phyloP scores from a whole-genome alignment of 768 basidiomycete species.

The Suillus alpinus region DNA sequence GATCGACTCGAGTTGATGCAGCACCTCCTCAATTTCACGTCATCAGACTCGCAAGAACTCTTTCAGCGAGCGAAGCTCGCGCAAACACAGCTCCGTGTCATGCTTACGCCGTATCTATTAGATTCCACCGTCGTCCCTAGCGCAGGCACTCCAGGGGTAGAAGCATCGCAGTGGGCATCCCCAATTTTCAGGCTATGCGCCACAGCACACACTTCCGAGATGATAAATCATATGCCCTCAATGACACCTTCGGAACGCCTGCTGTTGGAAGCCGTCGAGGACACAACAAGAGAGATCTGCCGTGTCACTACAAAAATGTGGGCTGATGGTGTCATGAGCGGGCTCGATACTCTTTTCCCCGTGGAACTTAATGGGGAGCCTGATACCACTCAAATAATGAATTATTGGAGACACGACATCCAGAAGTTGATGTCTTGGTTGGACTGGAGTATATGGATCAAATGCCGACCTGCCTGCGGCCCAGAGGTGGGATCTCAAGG shows the following conservation, averaged over 20 bases:
- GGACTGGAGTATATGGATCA: slow-evolving; percentile 23
- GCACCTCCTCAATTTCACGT: slow-evolving; percentile 30
- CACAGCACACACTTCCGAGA: slow-evolving; percentile 9
- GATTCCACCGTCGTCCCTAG: slow-evolving; percentile 4
- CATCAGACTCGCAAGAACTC: slow-evolving; percentile 12
- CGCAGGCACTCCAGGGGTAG: not conserved
- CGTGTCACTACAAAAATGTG: slow-evolving; percentile 18
- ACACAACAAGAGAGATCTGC: slow-evolving; percentile 18
- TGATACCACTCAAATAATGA: slow-evolving; percentile 1
- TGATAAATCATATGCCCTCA: not conserved
- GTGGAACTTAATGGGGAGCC: not conserved
- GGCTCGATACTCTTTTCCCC: slow-evolving; percentile 2
- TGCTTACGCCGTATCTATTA: slow-evolving; percentile 16
- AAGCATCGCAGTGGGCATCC: slow-evolving; percentile 9
- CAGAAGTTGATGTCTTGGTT: slow-evolving; percentile 19
- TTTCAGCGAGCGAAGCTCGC: slow-evolving; percentile 7
- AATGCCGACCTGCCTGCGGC: slow-evolving; percentile 16
- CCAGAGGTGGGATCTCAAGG: slow-evolving; percentile 12
- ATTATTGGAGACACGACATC: slow-evolving; percentile 10
- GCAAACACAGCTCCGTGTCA: slow-evolving; percentile 19
- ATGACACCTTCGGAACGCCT: slow-evolving; percentile 16
- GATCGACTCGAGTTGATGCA: slow-evolving; percentile 41
- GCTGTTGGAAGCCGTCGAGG: slow-evolving; percentile 10
- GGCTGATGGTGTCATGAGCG: slow-evolving; percentile 13
- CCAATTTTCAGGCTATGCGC: slow-evolving; percentile 11